phyloP scores from a whole-genome alignment of 1,139 yeast genomes.

The Yarrowia galli region DNA sequence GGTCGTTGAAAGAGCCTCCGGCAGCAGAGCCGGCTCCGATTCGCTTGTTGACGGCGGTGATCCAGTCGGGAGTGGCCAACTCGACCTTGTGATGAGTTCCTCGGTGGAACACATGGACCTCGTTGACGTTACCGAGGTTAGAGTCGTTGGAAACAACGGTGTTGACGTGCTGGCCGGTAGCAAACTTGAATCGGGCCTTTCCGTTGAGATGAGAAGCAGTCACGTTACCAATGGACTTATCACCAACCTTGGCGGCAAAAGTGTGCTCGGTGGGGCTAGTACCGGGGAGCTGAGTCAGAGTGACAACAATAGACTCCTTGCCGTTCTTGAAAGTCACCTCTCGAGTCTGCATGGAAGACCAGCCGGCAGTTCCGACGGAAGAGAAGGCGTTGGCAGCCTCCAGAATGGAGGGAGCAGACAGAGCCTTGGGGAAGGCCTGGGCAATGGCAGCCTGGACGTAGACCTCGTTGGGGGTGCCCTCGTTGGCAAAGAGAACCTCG shows the following conservation, averaged over 20 bases:
- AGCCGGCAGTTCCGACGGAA: conserved; percentile 39
- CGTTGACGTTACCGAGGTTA: conserved; percentile 39
- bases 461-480: conserved; percentile 45
- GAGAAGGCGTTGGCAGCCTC: conserved; percentile 37
- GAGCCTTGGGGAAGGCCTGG: conserved; percentile 41
- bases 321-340: conserved; percentile 41
- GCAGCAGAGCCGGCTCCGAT: conserved; percentile 43
- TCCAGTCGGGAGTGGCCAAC: conserved; percentile 49
- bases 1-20: conserved; percentile 46
- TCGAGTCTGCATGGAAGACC: conserved; percentile 40
- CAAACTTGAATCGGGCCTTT: conserved; percentile 45
- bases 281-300: conserved; percentile 37
- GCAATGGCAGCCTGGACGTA: conserved; percentile 50
- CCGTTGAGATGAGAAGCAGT: conserved; percentile 37
- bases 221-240: conserved; percentile 19
- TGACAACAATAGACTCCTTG: conserved; percentile 39
- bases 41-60: conserved; percentile 41
- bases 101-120: conserved; percentile 49
- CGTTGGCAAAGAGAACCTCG: conserved; percentile 44
- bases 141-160: conserved; percentile 44
- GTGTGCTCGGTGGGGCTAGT: conserved; percentile 16
- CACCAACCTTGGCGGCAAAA: conserved; percentile 37
- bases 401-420: conserved; percentile 37
- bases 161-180: conserved; percentile 46
- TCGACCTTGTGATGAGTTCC: conserved; percentile 48